Evolutionary conservation across 805 yeast species (phyloP).

Genomic region (Kazachstania kunashirensis): DNA sequence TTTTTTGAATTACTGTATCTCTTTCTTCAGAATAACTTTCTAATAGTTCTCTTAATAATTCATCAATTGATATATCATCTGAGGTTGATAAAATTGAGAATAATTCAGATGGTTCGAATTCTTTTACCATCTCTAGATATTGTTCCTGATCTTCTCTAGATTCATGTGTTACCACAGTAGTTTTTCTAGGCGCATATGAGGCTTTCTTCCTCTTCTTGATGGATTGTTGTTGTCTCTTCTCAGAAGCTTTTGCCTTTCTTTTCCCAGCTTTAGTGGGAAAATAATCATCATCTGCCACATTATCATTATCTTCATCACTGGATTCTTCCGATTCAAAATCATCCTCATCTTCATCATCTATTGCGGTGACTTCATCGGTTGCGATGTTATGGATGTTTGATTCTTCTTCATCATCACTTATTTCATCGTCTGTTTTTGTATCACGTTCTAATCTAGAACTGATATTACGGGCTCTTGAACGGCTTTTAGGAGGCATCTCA

Average conservation of each 20-base stretch:
- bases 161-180: background rate
- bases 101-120: slow-evolving; percentile 38
- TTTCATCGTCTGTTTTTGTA: slow-evolving; percentile 1
- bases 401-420: slow-evolving; percentile 5
- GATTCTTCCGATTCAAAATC: slow-evolving; percentile 7
- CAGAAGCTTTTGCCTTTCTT: slow-evolving; percentile 5
- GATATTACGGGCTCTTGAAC: too few relatives aligned
- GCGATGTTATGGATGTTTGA: slow-evolving; percentile 5
- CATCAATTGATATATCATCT: slow-evolving; percentile 40
- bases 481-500: too few relatives aligned
- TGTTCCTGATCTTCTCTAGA: slow-evolving; percentile 19
- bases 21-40: slow-evolving; percentile 39
- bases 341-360: slow-evolving; percentile 11
- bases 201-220: slow-evolving; percentile 2
- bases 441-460: too few relatives aligned
- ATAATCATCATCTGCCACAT: slow-evolving; percentile 19
- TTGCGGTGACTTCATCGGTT: slow-evolving; percentile 4
- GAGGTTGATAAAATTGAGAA: slow-evolving; percentile 44
- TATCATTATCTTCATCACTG: slow-evolving; percentile 5
- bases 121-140: slow-evolving; percentile 33
- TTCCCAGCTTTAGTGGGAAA: slow-evolving; percentile 8
- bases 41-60: slow-evolving; percentile 49
- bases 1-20: slow-evolving; percentile 44
- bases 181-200: slow-evolving; percentile 2
- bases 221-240: background rate